Evolutionary conservation across 1,139 yeast genomes (phyloP).

Genomic region (Hanseniaspora gamundiae): DNA sequence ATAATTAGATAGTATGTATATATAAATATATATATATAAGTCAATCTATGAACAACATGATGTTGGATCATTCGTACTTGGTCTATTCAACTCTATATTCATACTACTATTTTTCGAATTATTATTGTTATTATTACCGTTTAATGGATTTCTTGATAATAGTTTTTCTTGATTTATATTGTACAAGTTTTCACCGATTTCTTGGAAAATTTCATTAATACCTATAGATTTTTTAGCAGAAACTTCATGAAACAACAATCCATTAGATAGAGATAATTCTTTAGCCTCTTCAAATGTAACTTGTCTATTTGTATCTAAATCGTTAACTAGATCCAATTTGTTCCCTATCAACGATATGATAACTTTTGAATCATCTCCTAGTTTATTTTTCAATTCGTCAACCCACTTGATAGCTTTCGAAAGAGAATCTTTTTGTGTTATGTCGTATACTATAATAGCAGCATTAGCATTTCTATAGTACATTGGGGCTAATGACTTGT

Average conservation of each 20-base stretch:
- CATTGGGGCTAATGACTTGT: constrained; percentile 76
- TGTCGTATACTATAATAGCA: constrained; percentile 69
- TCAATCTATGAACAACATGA: constrained; percentile 22
- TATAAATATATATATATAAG: constrained; percentile 2
- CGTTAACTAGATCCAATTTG: constrained; percentile 50
- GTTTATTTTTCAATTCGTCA: constrained; percentile 85
- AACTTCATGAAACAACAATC: constrained; percentile 75
- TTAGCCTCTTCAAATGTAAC: constrained; percentile 44
- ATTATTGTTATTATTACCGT: constrained; percentile 10
- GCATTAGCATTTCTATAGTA: constrained; percentile 78
- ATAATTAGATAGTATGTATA: not conserved
- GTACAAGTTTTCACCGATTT: constrained; percentile 58
- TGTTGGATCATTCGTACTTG: constrained; percentile 34
- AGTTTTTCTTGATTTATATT: constrained; percentile 18
- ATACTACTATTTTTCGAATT: constrained; percentile 8
- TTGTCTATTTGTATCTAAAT: constrained; percentile 34
- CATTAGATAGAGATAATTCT: constrained; percentile 58
- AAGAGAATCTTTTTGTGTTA: constrained; percentile 57
- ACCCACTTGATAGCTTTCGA: constrained; percentile 93
- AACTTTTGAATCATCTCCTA: constrained; percentile 56
- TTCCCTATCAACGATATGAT: constrained; percentile 80
- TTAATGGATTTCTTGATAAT: constrained; percentile 11
- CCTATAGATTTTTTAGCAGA: constrained; percentile 88
- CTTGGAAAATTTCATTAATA: constrained; percentile 68
- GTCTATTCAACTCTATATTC: constrained; percentile 33